Evolutionary conservation across 768 basidiomycete genomes (phyloP).

Genomic region (Serendipita vermifera): DNA sequence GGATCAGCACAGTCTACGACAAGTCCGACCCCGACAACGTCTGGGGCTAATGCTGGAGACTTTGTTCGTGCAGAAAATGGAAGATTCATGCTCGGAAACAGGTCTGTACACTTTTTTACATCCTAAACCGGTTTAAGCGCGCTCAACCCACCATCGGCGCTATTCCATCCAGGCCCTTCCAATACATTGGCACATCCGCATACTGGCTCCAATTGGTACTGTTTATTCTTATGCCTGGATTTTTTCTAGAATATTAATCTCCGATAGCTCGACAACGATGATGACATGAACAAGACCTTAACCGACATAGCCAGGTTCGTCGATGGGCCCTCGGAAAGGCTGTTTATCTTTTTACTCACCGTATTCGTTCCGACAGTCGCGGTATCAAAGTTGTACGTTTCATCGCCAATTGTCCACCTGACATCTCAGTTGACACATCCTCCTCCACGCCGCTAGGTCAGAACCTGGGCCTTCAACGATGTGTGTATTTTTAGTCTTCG

Average conservation of each 20-base stretch:
- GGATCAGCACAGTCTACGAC: too few species aligned
- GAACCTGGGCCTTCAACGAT: slow-evolving; percentile 65
- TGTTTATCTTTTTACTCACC: not conserved
- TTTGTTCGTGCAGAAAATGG: too few species aligned
- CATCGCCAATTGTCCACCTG: not conserved
- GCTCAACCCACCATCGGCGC: not conserved
- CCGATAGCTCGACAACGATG: slow-evolving; percentile 33
- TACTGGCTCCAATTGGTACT: slow-evolving; percentile 40
- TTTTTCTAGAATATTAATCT: not conserved
- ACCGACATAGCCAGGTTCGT: slow-evolving; percentile 33
- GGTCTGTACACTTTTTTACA: too few species aligned
- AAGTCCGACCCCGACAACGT: too few species aligned
- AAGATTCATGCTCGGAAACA: not conserved
- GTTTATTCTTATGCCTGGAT: not conserved
- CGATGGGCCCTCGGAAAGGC: not conserved
- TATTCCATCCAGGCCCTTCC: slow-evolving; percentile 24
- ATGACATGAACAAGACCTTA: slow-evolving; percentile 46
- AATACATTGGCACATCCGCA: slow-evolving; percentile 44
- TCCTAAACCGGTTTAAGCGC: too few species aligned
- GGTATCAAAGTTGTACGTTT: not conserved
- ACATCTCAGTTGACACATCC: slow-evolving; percentile 17
- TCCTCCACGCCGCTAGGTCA: slow-evolving; percentile 40
- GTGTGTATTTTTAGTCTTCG: slow-evolving; percentile 51
- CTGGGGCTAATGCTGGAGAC: too few species aligned
- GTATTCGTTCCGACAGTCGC: not conserved